phyloP scores from a whole-genome alignment of 2,329 filamentous ascomycete species.

The Xylaria sp. region DNA sequence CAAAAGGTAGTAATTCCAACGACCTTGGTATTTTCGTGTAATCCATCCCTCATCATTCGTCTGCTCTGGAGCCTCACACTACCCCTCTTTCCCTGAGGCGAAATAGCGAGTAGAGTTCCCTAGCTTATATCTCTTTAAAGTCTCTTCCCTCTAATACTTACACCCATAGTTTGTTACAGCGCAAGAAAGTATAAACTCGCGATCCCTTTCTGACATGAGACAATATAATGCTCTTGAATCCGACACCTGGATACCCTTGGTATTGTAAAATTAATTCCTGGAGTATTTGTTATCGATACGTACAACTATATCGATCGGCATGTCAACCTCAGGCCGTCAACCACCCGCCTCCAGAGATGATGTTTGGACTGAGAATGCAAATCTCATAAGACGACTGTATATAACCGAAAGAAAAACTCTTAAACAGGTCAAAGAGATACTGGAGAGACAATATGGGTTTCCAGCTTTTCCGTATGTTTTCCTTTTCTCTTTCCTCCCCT shows the following conservation, averaged over 20 bases:
- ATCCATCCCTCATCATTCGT: not conserved
- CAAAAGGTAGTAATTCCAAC: not conserved
- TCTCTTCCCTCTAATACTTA: not conserved
- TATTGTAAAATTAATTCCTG: too few species aligned
- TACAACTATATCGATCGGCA: not conserved
- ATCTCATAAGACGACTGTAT: slow-evolving; percentile 1
- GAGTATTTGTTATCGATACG: too few species aligned
- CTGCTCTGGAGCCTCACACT: not conserved
- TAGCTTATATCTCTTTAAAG: not conserved
- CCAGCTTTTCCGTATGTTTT: slow-evolving; percentile 1
- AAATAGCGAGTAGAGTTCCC: not conserved
- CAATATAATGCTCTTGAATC: not conserved
- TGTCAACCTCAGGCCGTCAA: not conserved
- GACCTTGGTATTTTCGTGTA: not conserved
- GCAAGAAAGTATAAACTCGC: too few species aligned
- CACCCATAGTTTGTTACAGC: too few species aligned
- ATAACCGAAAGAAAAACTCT: slow-evolving; percentile 6
- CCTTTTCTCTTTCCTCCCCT: not conserved
- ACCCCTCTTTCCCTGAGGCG: not conserved
- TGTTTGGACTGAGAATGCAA: not conserved
- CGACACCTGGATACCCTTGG: too few species aligned
- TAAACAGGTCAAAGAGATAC: not conserved
- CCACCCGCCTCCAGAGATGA: not conserved
- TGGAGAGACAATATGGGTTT: slow-evolving; percentile 10
- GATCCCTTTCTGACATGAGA: not conserved